These are phyloP conservation scores for Microdochium trichocladiopsis DNA, from an alignment of 2,329 filamentous ascomycete species.

Conservation along the genomic window DNA sequence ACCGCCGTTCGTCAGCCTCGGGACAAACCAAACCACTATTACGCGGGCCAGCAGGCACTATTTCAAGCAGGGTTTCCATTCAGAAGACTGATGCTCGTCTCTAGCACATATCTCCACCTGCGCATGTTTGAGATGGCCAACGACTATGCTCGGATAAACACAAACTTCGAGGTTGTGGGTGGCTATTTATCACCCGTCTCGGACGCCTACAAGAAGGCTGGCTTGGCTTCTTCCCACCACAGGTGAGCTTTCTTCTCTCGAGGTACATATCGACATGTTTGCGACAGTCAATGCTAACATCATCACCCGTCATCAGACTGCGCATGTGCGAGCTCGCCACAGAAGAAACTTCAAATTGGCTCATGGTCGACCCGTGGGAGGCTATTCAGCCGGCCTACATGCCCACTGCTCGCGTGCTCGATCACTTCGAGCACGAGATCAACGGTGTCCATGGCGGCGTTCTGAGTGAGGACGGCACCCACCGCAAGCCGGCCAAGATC, in stretches of 20 bases:
- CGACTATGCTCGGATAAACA: slow-evolving; percentile 70
- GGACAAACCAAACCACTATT: not conserved
- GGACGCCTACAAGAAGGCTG: slow-evolving; percentile 68
- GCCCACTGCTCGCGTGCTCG: slow-evolving; percentile 81
- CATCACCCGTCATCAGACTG: slow-evolving; percentile 35
- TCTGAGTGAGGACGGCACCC: slow-evolving; percentile 57
- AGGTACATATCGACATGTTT: not conserved
- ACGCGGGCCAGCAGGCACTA: too few species aligned
- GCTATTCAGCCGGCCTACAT: slow-evolving; percentile 79
- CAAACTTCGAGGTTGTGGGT: slow-evolving; percentile 76
- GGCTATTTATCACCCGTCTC: slow-evolving; percentile 75
- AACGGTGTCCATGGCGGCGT: slow-evolving; percentile 73
- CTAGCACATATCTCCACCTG: slow-evolving; percentile 58
- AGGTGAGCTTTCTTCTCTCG: slow-evolving; percentile 30
- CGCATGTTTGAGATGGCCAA: slow-evolving; percentile 86
- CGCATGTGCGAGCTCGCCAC: slow-evolving; percentile 84
- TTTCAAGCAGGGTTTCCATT: not conserved
- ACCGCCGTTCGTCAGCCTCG: not conserved
- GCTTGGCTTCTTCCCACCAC: slow-evolving; percentile 66
- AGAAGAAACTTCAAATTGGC: slow-evolving; percentile 65
- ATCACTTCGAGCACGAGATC: slow-evolving; percentile 88
- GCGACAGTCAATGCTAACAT: slow-evolving; percentile 8
- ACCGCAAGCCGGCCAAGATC: slow-evolving; percentile 61
- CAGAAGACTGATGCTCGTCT: not conserved
- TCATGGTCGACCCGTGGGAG: slow-evolving; percentile 88